Base-by-base conservation (phyloP, 805 yeast species). In the Saccharomycopsis sp. region DNA sequence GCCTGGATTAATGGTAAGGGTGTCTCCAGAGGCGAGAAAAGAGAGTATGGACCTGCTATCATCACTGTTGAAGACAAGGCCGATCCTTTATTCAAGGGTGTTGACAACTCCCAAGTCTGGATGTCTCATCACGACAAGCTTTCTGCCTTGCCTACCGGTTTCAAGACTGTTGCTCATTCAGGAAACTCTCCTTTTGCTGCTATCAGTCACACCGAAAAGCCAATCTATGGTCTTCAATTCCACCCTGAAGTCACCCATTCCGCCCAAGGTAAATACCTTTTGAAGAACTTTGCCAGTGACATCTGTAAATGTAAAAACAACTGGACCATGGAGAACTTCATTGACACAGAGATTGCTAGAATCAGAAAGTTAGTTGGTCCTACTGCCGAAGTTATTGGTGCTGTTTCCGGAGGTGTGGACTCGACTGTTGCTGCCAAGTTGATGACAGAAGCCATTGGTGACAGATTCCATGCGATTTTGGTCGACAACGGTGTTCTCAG, bases 191-290 rank as follows among this genome's bases (percentile, higher is more conserved):
- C 98, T 59, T 94, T 70, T 76, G 96, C 97, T 67, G 98, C 96
- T 71, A 86, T 94, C 73, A 84, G 91, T 58, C 85, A 89, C 74
- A 83, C 80, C 69, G 70, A 78, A 57, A 83, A 87, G 70, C 75
- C 77, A 62, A 91, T 94, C 68, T 94, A 78, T 74, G 99, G 99
- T 74, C 88, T 94, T 69, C 99, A 94, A 78, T 94, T 94, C 84
- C 99, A 94, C 76, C 99, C 99, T 54, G 99, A 94, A 78, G 99
- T 94, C 62, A 90, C 97, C 44, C 99, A 94, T 76, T 89, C 98
- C 59, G 81, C 84, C 64, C 86, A 88, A 75, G 99, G 99, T 73
- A 93, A 89, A 73, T 79, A 78, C 65, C 75, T 94, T 68, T 82
- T 94, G 70, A 86, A 82, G 78, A 94, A 94, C 80, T 94, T 94